phyloP scores from a whole-genome alignment of 2,329 filamentous ascomycete genomes.

The Pestalotiopsis sp. region DNA sequence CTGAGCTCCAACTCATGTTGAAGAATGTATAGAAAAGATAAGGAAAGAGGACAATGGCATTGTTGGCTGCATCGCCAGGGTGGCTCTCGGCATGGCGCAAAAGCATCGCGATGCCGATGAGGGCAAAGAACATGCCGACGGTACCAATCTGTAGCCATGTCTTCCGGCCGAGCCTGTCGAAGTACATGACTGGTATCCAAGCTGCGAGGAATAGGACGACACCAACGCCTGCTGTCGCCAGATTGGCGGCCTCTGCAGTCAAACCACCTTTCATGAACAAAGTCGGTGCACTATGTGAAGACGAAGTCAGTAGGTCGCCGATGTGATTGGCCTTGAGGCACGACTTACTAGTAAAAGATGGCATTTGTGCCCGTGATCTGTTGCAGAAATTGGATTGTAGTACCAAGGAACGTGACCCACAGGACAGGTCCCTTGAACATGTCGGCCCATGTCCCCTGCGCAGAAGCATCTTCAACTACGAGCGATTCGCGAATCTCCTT shows the following conservation, averaged over 20 bases:
- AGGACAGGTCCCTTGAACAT: slow-evolving; percentile 20
- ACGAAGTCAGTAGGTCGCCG: no score
- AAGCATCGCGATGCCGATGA: slow-evolving; percentile 29
- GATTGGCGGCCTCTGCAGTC: slow-evolving; percentile 28
- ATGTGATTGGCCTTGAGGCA: no score
- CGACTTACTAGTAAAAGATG: slow-evolving; percentile 22
- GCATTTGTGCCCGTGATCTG: slow-evolving; percentile 22
- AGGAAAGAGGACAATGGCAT: slow-evolving; percentile 31
- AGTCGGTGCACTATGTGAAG: no score
- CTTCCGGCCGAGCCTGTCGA: slow-evolving; percentile 32
- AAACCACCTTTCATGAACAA: slow-evolving; percentile 26
- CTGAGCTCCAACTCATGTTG: slow-evolving; percentile 33
- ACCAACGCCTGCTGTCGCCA: slow-evolving; percentile 31
- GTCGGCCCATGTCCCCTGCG: slow-evolving; percentile 17
- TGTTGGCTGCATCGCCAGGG: slow-evolving; percentile 26
- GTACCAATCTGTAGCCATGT: slow-evolving; percentile 33
- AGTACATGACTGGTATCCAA: slow-evolving; percentile 33
- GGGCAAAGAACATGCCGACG: slow-evolving; percentile 29
- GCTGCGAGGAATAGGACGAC: slow-evolving; percentile 31
- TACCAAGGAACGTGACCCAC: slow-evolving; percentile 20
- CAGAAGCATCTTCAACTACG: slow-evolving; percentile 11
- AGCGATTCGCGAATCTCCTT: slow-evolving; percentile 38
- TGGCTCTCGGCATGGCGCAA: slow-evolving; percentile 29
- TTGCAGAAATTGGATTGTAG: slow-evolving; percentile 22
- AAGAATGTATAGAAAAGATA: slow-evolving; percentile 34